Conservation (phyloP, 805 yeast genomes). For the Grigorovia humatica region DNA sequence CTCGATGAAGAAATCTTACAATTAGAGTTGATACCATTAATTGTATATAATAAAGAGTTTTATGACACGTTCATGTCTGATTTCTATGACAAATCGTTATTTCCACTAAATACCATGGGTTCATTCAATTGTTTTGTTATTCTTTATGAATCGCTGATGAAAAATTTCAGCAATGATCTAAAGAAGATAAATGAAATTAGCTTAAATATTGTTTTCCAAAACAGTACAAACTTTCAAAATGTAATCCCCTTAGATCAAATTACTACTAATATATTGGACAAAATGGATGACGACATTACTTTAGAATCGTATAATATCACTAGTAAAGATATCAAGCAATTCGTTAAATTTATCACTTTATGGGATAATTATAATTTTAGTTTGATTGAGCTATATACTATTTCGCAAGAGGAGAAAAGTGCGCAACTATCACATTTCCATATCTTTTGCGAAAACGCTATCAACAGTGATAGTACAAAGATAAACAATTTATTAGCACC, state of each 20-base stretch:
- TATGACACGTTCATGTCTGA: conserved; percentile 10
- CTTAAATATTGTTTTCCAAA: conserved; percentile 15
- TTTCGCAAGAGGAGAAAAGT: conserved; percentile 13
- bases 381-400: conserved; percentile 14
- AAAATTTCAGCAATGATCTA: background rate
- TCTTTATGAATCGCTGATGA: conserved; percentile 2
- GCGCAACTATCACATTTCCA: conserved; percentile 20
- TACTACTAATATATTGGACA: conserved; percentile 7
- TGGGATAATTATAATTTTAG: conserved; percentile 6
- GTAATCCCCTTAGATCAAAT: conserved; percentile 1
- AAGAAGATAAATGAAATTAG: conserved; percentile 2
- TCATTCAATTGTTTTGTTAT: conserved; percentile 13
- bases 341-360: conserved; percentile 10
- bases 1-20: conserved; percentile 3
- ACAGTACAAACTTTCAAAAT: conserved; percentile 9
- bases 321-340: conserved; percentile 8
- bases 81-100: conserved; percentile 9
- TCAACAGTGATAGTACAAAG: background rate
- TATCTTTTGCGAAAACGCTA: conserved; percentile 8
- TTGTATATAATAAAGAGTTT: conserved; percentile 5
- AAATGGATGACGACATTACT: conserved; percentile 6
- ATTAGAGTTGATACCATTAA: conserved; percentile 18
- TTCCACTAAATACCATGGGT: conserved; percentile 9
- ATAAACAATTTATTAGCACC: background rate
- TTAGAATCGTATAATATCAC: conserved; percentile 4